phyloP scores from a whole-genome alignment of 1,284 basidiomycete species.

The Neonothopanus nambi region DNA sequence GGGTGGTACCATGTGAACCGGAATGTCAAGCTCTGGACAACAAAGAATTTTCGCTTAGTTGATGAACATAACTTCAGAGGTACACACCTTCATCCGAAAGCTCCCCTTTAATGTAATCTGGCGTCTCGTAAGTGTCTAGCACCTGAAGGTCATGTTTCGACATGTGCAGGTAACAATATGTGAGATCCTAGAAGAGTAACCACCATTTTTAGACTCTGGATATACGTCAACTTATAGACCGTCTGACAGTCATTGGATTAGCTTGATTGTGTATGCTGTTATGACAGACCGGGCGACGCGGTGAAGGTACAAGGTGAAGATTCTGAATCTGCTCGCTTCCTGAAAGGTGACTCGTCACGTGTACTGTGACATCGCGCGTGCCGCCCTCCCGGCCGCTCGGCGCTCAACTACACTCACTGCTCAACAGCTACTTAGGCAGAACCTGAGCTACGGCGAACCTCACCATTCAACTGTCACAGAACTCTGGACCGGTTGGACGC shows the following conservation, averaged over 20 bases:
- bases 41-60: conserved; percentile 16
- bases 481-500: background rate
- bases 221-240: background rate
- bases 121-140: conserved; percentile 72
- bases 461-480: too few relatives aligned
- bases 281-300: background rate
- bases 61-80: background rate
- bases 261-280: conserved; percentile 18
- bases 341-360: background rate
- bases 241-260: conserved; percentile 19
- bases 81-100: conserved; percentile 69
- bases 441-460: too few relatives aligned
- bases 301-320: background rate
- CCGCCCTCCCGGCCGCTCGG: too few relatives aligned
- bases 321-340: conserved; percentile 43
- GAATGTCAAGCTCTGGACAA: conserved; percentile 72
- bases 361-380: background rate
- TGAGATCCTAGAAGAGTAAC: conserved; percentile 60
- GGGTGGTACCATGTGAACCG: conserved; percentile 75
- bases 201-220: too few relatives aligned
- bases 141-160: conserved; percentile 72
- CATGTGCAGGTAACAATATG: conserved; percentile 84
- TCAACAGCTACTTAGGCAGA: too few relatives aligned
- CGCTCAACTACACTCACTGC: too few relatives aligned
- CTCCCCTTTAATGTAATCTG: conserved; percentile 72